These are phyloP conservation scores for Zea mays DNA, from an alignment of 176 grass and related monocot genomes.

Conservation along the genomic window Zm-B73-REFERENCE-NAM-5.0 NC_050097.1:242718001-242718500, in stretches of 20 bases:
- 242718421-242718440: slow-evolving; percentile 87
- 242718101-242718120: slow-evolving; percentile 37
- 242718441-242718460: slow-evolving; percentile 76
- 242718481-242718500: slow-evolving; percentile 65
- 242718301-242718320: slow-evolving; percentile 58
- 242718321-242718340: slow-evolving; percentile 41
- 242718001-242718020: slow-evolving; percentile 26
- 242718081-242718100: slow-evolving; percentile 35
- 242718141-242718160: slow-evolving; percentile 32
- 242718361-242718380: slow-evolving; percentile 77
- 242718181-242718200: slow-evolving; percentile 41
- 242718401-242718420: slow-evolving; percentile 66
- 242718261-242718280: slow-evolving; percentile 59
- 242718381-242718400: slow-evolving; percentile 92
- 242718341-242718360: slow-evolving; percentile 51
- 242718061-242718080: slow-evolving; percentile 35
- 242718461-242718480: slow-evolving; percentile 69
- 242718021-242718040: slow-evolving; percentile 40
- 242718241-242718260: slow-evolving; percentile 30
- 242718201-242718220: slow-evolving; percentile 64
- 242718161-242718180: slow-evolving; percentile 19
- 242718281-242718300: slow-evolving; percentile 95
- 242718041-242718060: slow-evolving; percentile 54
- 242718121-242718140: slow-evolving; percentile 27
- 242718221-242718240: slow-evolving; percentile 70